Percentiles rank a stretch among this genome's conserved stretches.
phyloP scores from a whole-genome alignment of 306 rosid species.

The Luffa acutangula region DNA sequence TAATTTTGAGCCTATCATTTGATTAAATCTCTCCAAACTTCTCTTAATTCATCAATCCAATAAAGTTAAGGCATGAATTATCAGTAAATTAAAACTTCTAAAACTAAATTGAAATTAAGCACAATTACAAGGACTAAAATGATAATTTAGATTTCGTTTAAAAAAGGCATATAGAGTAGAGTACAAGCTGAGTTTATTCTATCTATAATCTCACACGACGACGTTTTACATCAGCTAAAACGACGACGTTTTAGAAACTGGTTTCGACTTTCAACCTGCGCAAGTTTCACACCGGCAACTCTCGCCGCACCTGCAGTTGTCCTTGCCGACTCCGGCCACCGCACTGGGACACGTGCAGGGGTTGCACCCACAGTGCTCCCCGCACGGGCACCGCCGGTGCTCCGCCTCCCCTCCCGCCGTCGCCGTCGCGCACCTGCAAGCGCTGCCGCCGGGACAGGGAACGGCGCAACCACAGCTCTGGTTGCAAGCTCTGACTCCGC shows the following conservation, averaged over 20 bases:
- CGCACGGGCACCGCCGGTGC: slow-evolving; percentile 56
- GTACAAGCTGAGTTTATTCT: neutral
- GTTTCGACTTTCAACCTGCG: slow-evolving; percentile 5
- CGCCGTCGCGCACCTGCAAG: slow-evolving; percentile 4
- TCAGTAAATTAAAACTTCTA: no score
- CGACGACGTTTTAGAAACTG: neutral
- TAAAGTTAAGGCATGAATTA: no score
- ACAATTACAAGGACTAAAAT: neutral
- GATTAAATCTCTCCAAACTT: no score
- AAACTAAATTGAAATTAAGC: no score
- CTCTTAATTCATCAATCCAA: no score
- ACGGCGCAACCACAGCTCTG: slow-evolving; percentile 4
- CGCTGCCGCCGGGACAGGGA: slow-evolving; percentile 9
- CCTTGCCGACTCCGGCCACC: slow-evolving; percentile 31
- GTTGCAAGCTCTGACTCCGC: neutral
- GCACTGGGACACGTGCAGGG: slow-evolving; percentile 52
- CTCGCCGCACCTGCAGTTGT: slow-evolving; percentile 33
- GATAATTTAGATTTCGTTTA: no score
- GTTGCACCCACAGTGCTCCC: slow-evolving; percentile 72
- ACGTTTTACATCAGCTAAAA: neutral
- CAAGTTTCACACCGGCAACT: slow-evolving; percentile 44
- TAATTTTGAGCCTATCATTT: no score
- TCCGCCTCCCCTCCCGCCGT: neutral
- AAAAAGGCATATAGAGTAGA: neutral
- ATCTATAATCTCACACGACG: neutral